Percentiles rank a stretch among this genome's conserved stretches.
Evolutionary conservation across 23 red algal species (phyloP).

Genomic region (Cyanidiococcus yangmingshanensis): DNA sequence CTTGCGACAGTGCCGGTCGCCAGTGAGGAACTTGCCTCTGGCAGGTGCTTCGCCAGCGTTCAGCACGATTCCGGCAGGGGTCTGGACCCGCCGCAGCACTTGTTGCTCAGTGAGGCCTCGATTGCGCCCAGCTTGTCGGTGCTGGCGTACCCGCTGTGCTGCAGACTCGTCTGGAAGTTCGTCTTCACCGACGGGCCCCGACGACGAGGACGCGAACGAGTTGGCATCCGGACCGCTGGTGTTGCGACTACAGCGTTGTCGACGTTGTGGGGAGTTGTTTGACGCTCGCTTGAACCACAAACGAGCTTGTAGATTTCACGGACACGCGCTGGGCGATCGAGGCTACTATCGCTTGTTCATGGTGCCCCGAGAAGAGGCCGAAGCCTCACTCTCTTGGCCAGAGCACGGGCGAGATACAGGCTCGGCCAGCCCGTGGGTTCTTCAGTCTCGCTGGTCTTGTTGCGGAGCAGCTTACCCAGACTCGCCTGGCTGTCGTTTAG

Average conservation of each 20-base stretch:
- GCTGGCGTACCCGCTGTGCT: not conserved
- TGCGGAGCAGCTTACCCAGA: not conserved
- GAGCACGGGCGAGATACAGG: not conserved
- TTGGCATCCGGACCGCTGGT: not conserved
- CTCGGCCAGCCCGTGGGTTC: not conserved
- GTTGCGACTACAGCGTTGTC: slow-evolving; percentile 2
- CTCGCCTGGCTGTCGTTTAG: slow-evolving; percentile 7
- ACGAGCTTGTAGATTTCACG: not conserved
- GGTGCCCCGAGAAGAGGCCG: slow-evolving; percentile 13
- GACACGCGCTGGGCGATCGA: slow-evolving; percentile 10
- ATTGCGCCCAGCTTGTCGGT: not conserved
- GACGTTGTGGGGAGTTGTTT: slow-evolving; percentile 13
- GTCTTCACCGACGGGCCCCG: not conserved
- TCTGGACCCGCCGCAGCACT: too few relatives aligned
- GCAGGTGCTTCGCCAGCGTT: too few relatives aligned
- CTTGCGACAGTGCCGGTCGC: too few relatives aligned
- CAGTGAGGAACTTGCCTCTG: too few relatives aligned
- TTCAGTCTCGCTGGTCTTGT: slow-evolving; percentile 14
- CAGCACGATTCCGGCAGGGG: too few relatives aligned
- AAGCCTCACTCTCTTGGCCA: not conserved
- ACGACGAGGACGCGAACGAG: not conserved
- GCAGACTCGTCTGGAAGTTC: not conserved
- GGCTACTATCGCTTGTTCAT: slow-evolving; percentile 15
- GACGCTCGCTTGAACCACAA: slow-evolving; percentile 5
- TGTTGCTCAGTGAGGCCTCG: too few relatives aligned